Base-by-base conservation (phyloP, 257 asterid genomes). In the Parsonsia alboflavescens region DNA sequence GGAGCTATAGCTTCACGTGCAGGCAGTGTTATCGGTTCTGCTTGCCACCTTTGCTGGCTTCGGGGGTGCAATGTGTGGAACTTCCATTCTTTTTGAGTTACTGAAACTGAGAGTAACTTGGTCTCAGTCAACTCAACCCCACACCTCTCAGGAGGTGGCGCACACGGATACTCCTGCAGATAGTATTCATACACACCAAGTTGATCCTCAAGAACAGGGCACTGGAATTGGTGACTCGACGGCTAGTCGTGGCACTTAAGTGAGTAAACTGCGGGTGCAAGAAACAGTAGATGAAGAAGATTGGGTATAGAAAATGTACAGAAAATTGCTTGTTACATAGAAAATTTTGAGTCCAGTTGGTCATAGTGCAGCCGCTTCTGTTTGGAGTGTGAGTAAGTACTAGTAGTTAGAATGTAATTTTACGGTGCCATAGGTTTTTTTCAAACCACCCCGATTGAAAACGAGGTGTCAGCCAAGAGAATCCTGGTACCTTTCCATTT, bases 1-100 rank as follows among this genome's bases (percentile, higher is more conserved):
- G 63, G 72, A 39, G 24, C 68, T 57, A 68, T 77, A 91, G 98
- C 91, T 93, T 74, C 86, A 78, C 24, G 89, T 93, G 76, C 97
- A 89, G 82, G 90, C 89, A 26, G 90, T 93, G 83, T 75, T 90
- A 71, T 79, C 98, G 0, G 91, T 89, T 76, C 88, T 90, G 70
- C 89, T 93, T 7, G 97, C 95, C 17, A 86, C 96, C 30, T 89
- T 90, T 82, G 91, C 90, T 68, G 97, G 98, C 49, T 90, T 93
- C 78, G 98, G 96, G 77, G 95, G 97, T 56, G 84, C 89, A 64
- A 89, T 93, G 97, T 89, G 94, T 62, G 96, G 93, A 52, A 89
- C 96, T 64, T 89, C 93, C 21, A 74, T 93, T 56, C 30, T 90
- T 67, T 84, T 81, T 24, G 94, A 92, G 85, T 70, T 90, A 33